Evolutionary conservation across 257 asterid genomes (phyloP), one percentile per base, ranked within the genome.

Genomic region (Nicotiana noctiflora): DNA sequence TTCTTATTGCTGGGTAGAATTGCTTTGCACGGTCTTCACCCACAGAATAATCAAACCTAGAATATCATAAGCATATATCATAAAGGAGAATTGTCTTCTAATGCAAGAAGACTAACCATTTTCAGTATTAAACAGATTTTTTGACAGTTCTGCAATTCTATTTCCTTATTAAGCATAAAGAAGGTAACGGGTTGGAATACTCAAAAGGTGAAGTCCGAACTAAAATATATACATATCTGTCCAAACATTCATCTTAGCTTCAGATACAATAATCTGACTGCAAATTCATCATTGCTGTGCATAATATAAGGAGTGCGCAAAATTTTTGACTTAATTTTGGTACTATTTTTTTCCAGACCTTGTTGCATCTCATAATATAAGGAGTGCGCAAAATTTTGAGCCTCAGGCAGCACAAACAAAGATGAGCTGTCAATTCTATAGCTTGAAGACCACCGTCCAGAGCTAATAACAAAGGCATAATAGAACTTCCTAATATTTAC

Each of bases 11-110:
- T 0, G 94, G 93, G 84, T 93, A 93, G 79, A 92, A 93, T 52
- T 49, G 85, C 18, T 83, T 85, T n/a, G 93, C 95, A 15, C 90
- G 91, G 75, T 88, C 91, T 83, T 81, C 84, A 79, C 72, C 75
- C 66, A 95, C 97, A 75, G 94, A 88, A 77, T 91, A 95, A 83
- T 92, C 95, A 60, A 93, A 92, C 93, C 98, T 92, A 60, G 0
- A 81, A 74, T 66, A 66, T 66, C 37, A 46, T 72, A 32, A 63
- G 15, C 19, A 65, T 17, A 65, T 53, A 51, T 19, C 25, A 25
- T 59, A 4, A 63, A 19, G 44, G 63, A 13, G n/a, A 51, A 19
- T 52, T 14, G 60, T 18, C 19, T 27, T 6, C 0, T 6, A 31
- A 27, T 74, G 79, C 78, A 75, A 4, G 34, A 80, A 23, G 37